A percentile compares a stretch with the other conserved stretches of the same genome.
Conservation (phyloP, 1,139 yeast genomes). For the Cylindricascospora bacillispora region DNA sequence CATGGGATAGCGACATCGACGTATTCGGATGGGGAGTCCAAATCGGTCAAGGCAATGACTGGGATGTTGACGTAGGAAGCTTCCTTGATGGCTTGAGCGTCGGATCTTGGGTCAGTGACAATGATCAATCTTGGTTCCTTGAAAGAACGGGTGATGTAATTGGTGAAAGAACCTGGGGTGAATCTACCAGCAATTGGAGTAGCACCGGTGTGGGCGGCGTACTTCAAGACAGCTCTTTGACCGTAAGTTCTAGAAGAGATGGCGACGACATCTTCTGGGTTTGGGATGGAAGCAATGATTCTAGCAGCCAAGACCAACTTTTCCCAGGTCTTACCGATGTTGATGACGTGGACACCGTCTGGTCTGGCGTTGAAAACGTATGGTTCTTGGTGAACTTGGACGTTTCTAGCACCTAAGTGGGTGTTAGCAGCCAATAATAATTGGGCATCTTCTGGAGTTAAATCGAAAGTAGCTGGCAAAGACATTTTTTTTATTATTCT, state of each 20-base stretch:
- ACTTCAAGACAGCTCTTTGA: constrained; percentile 99
- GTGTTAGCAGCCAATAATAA: constrained; percentile 99
- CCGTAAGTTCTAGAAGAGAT: constrained; percentile 99
- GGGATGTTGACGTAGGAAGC: constrained; percentile 99
- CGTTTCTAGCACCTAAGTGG: constrained; percentile 99
- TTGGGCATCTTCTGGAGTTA: constrained; percentile 98
- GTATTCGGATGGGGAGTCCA: constrained; percentile 98
- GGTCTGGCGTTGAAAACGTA: constrained; percentile 99
- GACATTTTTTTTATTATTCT: constrained; percentile 43
- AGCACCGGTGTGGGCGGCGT: constrained; percentile 99
- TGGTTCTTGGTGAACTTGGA: constrained; percentile 99
- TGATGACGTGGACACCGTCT: constrained; percentile 98
- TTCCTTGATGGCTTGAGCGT: constrained; percentile 99
- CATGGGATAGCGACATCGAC: constrained; percentile 99
- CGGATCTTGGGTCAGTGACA: constrained; percentile 99
- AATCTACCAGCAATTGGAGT: constrained; percentile 99
- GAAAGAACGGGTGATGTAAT: constrained; percentile 99
- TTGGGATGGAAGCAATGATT: constrained; percentile 98
- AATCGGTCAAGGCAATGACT: constrained; percentile 97
- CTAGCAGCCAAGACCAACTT: constrained; percentile 99
- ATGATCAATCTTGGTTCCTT: constrained; percentile 99
- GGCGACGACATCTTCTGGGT: constrained; percentile 96
- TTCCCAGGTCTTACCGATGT: constrained; percentile 99
- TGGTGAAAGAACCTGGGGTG: constrained; percentile 99
- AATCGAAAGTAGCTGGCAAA: constrained; percentile 78